Conservation (phyloP, 108 stramenopile species). For the Cyclotella choctawhatcheeana region DNA sequence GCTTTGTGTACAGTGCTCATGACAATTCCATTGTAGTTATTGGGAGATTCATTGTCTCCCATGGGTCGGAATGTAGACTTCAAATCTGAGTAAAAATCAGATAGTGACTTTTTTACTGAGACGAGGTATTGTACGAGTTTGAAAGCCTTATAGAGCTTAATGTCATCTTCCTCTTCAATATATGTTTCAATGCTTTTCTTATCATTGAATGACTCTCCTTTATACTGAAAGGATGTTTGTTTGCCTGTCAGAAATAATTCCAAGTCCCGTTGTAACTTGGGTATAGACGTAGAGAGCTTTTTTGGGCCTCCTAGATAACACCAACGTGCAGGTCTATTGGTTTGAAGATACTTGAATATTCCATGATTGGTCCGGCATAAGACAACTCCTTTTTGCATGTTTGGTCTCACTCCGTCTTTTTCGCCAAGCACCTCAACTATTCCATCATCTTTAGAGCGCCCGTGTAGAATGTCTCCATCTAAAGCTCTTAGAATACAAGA, state of each 20-base stretch:
- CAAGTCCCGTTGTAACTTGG: neutral
- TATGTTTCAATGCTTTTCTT: slow-evolving; percentile 1
- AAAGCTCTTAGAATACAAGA: slow-evolving; percentile 12
- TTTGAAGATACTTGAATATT: slow-evolving; percentile 7
- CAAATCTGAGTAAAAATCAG: slow-evolving; percentile 13
- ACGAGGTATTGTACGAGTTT: slow-evolving; percentile 1
- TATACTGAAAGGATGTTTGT: neutral
- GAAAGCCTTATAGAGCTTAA: slow-evolving; percentile 6
- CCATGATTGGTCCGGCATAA: slow-evolving; percentile 22
- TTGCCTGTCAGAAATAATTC: slow-evolving; percentile 7
- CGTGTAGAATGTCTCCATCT: slow-evolving; percentile 13
- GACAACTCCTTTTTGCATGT: slow-evolving; percentile 4
- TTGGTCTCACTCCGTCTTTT: neutral
- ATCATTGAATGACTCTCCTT: slow-evolving; percentile 11
- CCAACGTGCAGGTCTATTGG: slow-evolving; percentile 1
- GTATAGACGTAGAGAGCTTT: neutral
- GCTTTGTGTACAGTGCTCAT: slow-evolving; percentile 25
- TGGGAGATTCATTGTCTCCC: slow-evolving; percentile 7
- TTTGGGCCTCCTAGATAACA: neutral
- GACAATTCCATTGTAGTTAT: slow-evolving; percentile 10
- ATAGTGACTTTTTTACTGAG: neutral
- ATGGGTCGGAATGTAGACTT: slow-evolving; percentile 6
- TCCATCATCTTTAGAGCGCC: slow-evolving; percentile 11
- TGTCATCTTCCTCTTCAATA: slow-evolving; percentile 16
- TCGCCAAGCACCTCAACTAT: neutral